Evolutionary conservation across 495 filamentous ascomycete genomes (phyloP).

Genomic region (Penicillium subrubescens): DNA sequence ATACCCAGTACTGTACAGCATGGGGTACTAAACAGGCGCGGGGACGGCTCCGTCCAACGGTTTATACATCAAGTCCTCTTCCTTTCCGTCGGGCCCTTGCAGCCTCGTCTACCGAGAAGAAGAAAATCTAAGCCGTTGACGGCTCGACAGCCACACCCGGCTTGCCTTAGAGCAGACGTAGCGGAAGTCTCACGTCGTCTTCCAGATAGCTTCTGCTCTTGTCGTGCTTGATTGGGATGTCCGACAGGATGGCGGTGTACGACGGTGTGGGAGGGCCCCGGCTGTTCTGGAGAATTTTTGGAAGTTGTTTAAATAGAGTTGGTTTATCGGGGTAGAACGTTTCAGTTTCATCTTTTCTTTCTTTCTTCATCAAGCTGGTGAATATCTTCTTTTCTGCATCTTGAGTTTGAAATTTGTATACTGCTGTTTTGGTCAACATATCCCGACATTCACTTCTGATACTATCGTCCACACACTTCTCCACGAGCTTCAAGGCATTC

Average conservation of each 20-base stretch:
- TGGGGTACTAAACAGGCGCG: slow-evolving; percentile 9
- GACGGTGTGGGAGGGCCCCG: slow-evolving; percentile 19
- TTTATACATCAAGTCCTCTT: slow-evolving; percentile 33
- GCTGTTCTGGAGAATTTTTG: slow-evolving; percentile 8
- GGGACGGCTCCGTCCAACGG: slow-evolving; percentile 29
- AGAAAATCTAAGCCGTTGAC: slow-evolving; percentile 20
- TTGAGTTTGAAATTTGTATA: background rate
- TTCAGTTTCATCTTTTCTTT: background rate
- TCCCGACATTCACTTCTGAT: background rate
- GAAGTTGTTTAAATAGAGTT: slow-evolving; percentile 24
- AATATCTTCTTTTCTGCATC: background rate
- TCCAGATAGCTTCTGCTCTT: slow-evolving; percentile 27
- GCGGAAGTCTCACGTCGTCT: slow-evolving; percentile 22
- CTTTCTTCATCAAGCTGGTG: background rate
- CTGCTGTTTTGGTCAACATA: background rate
- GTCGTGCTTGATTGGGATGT: slow-evolving; percentile 31
- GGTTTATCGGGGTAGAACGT: background rate
- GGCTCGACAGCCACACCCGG: slow-evolving; percentile 23
- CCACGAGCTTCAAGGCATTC: background rate
- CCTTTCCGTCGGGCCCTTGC: slow-evolving; percentile 43
- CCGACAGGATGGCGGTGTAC: slow-evolving; percentile 43
- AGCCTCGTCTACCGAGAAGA: slow-evolving; percentile 23
- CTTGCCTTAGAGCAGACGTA: slow-evolving; percentile 19
- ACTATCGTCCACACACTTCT: background rate
- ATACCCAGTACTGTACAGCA: background rate